Base-by-base conservation (phyloP, 176 grass and related monocot genomes). In the Juncus effusus region DNA sequence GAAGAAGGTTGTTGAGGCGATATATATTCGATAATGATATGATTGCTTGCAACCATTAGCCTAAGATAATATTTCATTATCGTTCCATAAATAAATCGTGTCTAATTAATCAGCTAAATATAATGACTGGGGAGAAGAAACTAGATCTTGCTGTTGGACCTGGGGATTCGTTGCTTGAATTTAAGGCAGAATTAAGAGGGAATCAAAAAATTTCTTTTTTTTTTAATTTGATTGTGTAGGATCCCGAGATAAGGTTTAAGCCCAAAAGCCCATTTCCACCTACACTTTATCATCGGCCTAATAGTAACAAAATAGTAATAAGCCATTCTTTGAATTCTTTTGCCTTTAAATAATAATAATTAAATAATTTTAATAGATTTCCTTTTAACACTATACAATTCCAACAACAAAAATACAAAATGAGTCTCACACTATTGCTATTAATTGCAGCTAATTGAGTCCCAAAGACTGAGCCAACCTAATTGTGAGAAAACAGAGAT, bases 401-500 rank as follows among this genome's bases (percentile, higher is more conserved):
- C 3, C 28, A 36, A 47, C 0, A 38, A 75, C 28, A 38, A 0
- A 42, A 10, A 64, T 10, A 74, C 16, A 42, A 64, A 38, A 52
- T 0, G 11, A 38, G 13, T 10, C 14, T 2, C 6, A 41, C 36
- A 51, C 47, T 62, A 3, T 61, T 14, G 36, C 56, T 42, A 74
- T 61, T 60, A 3, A 36, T 74, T 50, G 62, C 2, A 78, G 19
- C 36, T 13, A 13, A 38, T 63, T 10, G 4, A 63, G 45, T 36
- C 81, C 69, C 28, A 71, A 3, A 55, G 63, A 79, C 13, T 88
- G 16, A 74, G 37, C 58, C 54, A 89, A 56, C 16, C 69, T 61
- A 7, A 74, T 51, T 3, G 51, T 42, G 7, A 95, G 49, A 64
- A 89, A 95, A 61, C 85, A 84, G 0, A 80, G 7, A 38, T 95